Evolutionary conservation across 352 stramenopile genomes (phyloP), one percentile per base, ranked within the genome.

Genomic region (Phytophthora brassicae): DNA sequence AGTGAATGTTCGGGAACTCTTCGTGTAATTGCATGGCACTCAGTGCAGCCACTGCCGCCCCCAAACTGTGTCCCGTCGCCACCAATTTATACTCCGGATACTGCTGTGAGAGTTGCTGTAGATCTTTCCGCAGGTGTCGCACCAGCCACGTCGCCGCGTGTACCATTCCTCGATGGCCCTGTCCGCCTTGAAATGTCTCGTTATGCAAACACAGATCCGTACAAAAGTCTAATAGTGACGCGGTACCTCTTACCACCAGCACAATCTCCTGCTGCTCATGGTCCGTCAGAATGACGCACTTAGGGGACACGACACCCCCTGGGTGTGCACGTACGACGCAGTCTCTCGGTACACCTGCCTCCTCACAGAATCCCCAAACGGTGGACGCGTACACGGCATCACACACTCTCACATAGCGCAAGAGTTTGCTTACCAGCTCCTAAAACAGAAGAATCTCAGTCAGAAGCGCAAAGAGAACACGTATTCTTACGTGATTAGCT

Each of bases 91-190:
- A 92, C 11, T 82, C 70, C 20, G 76, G 74, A 56, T 92, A 66
- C 17, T 77, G 49, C 8, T 45, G 33, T 1, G 60, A 60, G 14
- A 92, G 61, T 39, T 72, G 39, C 12, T 65, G 42, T 19, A 94
- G 58, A 29, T 91, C 80, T 11, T 67, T 38, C n/a, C 70, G 60
- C 16, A 92, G 50, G 17, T 89, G 75, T 14, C 66, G 66, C 31
- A 88, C 79, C 9, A 94, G 75, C 85, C 81, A 92, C 19, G 75
- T 72, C 4, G 85, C 73, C 4, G 85, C 79, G 36, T 92, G 85
- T 13, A 90, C 83, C 66, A 94, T 94, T 14, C 85, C 85, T n/a
- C 85, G 81, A 59, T 94, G 85, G 11, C 78, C 85, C 56, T 94
- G 78, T 4, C 85, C 85, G 26, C 67, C 35, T 16, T 66, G 67